Base-by-base conservation (phyloP, 2,329 filamentous ascomycete species). In the Penicillium glabrum region DNA sequence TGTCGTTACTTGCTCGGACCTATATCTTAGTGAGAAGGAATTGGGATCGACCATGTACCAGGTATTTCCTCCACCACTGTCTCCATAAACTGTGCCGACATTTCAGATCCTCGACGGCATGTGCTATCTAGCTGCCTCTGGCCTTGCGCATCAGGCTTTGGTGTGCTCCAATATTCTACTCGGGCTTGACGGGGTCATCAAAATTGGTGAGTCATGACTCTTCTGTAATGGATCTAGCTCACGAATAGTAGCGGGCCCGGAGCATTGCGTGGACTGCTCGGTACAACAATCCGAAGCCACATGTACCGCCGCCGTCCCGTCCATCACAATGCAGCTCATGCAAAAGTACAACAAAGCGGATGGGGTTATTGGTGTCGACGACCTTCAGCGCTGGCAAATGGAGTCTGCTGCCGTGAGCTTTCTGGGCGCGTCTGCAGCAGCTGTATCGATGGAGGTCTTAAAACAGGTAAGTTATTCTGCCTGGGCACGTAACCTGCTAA, bases 151-250 rank as follows among this genome's bases (percentile, higher is more conserved):
- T 58, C 31, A 60, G 54, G 66, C 57, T 43, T 56, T 72, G 46
- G 64, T 23, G 44, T 70, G 54, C 54, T 65, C 60, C 27, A 68
- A 65, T 58, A 64, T 73, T 43, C 61, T 72, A 41, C 51, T 72
- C 35, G 58, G 60, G 39, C 57, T 58, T 29, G 61, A 67, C 51
- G 57, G 68, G 19, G 46, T 59, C 9, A 60, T 72, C 24, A 66
- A 71, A 47, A 69, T 73, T 53, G 51, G 67, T 71, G 54, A 29
- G 51, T 48, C 16, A 41, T 29, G 21, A 7, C 10, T 33, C 47
- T 16, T 41, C n/a, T 8, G 21, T 24, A 24, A 9, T 16, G 29
- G 16, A 44, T 45, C 39, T 44, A 16, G 21, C 59, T 63, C 11
- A 65, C 33, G 5, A 16, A 5, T 16, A 1, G 33, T 10, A 35